phyloP scores from a whole-genome alignment of 169 alveolate species.

The Neospora caninum region DNA sequence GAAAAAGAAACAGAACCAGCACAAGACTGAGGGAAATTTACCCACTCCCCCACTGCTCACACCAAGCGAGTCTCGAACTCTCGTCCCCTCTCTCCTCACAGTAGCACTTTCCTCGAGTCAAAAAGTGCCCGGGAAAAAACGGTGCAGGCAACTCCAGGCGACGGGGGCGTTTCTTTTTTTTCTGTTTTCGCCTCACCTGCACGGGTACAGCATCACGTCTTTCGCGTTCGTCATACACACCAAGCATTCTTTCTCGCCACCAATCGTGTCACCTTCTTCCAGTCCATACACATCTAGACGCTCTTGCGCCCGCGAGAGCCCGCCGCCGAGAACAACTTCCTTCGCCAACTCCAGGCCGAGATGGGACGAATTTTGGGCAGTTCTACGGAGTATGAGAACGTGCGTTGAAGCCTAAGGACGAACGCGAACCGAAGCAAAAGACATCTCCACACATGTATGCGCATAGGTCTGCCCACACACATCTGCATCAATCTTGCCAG shows the following conservation, averaged over 20 bases:
- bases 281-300: slow-evolving; percentile 7
- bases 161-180: background rate
- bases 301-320: background rate
- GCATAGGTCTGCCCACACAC: too few relatives aligned
- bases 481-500: too few relatives aligned
- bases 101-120: background rate
- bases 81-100: too few relatives aligned
- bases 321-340: slow-evolving; percentile 1
- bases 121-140: background rate
- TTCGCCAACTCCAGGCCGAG: background rate
- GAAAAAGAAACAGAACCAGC: background rate
- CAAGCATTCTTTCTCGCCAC: slow-evolving; percentile 66
- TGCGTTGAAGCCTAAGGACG: background rate
- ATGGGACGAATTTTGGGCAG: background rate
- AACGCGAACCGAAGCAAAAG: background rate
- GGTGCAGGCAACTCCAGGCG: background rate
- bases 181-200: slow-evolving; percentile 34
- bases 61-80: too few relatives aligned
- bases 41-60: too few relatives aligned
- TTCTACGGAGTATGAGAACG: background rate
- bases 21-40: too few relatives aligned
- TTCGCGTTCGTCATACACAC: slow-evolving; percentile 74
- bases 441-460: too few relatives aligned
- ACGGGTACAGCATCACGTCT: slow-evolving; percentile 67
- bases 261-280: background rate